These are phyloP conservation scores for Lentinula lateritia DNA, from an alignment of 768 basidiomycete species.

Conservation along the genomic window DNA sequence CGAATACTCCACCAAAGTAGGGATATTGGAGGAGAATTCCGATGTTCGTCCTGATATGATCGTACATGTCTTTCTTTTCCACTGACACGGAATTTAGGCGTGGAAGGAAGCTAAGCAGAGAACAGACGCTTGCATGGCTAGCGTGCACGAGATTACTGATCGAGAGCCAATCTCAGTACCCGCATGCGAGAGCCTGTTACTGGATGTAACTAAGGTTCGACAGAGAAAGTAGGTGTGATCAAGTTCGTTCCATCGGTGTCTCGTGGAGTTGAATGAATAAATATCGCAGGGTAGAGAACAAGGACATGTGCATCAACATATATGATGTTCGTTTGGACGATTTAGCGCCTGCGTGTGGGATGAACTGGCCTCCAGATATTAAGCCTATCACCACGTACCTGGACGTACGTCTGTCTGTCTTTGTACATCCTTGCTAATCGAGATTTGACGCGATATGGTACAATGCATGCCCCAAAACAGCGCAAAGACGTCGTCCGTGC, in stretches of 20 bases:
- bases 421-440: too few species aligned
- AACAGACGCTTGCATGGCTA: constrained; percentile 56
- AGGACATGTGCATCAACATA: constrained; percentile 81
- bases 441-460: too few species aligned
- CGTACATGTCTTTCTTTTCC: constrained; percentile 1
- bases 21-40: constrained; percentile 67
- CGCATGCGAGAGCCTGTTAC: constrained; percentile 57
- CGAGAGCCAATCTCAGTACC: constrained; percentile 49
- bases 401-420: constrained; percentile 45
- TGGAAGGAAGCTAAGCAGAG: constrained; percentile 54
- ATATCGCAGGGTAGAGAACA: constrained; percentile 53
- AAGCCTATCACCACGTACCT: constrained; percentile 71
- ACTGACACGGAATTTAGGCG: constrained; percentile 30
- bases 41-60: constrained; percentile 37
- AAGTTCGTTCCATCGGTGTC: neutral
- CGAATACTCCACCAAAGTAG: constrained; percentile 78
- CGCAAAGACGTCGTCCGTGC: constrained; percentile 75
- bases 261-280: neutral
- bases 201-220: constrained; percentile 34
- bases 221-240: constrained; percentile 27
- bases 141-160: constrained; percentile 37
- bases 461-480: constrained; percentile 29
- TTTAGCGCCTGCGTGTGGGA: constrained; percentile 80
- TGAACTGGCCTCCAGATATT: constrained; percentile 97
- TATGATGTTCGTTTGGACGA: constrained; percentile 95